Percentiles rank a stretch among this genome's conserved stretches.
phyloP scores from a whole-genome alignment of 2,329 filamentous ascomycete species.

The Ascochyta pisi region DNA sequence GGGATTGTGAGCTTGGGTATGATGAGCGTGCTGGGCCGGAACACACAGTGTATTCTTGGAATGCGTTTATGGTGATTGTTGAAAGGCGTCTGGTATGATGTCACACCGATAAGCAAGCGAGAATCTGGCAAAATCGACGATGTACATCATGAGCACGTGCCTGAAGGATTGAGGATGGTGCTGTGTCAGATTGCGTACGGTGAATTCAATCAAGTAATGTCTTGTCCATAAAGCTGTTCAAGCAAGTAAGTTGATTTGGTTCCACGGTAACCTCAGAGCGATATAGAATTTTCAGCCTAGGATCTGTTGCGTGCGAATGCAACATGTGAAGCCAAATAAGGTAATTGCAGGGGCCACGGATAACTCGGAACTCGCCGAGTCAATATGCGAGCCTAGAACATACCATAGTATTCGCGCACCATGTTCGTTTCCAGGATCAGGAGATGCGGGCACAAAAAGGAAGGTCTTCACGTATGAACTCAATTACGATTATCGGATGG shows the following conservation, averaged over 20 bases:
- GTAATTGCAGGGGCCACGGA: constrained; percentile 8
- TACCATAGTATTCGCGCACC: background rate
- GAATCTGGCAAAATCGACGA: constrained; percentile 8
- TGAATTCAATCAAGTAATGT: background rate
- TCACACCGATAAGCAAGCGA: constrained; percentile 13
- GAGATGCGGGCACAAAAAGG: background rate
- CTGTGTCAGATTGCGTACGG: background rate
- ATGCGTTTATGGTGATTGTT: background rate
- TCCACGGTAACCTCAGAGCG: constrained; percentile 15
- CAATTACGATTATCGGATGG: background rate
- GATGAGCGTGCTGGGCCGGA: constrained; percentile 7
- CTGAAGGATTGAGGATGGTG: background rate
- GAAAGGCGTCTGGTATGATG: constrained; percentile 1
- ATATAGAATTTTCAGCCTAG: constrained; percentile 2
- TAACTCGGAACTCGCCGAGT: constrained; percentile 12
- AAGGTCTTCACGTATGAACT: background rate
- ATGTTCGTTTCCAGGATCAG: background rate
- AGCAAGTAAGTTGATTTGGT: background rate
- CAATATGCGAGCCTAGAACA: constrained; percentile 6
- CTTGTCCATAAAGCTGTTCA: background rate
- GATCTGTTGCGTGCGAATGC: constrained; percentile 1
- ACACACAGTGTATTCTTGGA: background rate
- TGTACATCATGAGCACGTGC: background rate
- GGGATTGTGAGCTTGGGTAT: constrained; percentile 1
- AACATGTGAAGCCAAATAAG: constrained; percentile 4